Evolutionary conservation across 202 grass and related monocot species (phyloP).

Genomic region (Eragrostis tef): DNA sequence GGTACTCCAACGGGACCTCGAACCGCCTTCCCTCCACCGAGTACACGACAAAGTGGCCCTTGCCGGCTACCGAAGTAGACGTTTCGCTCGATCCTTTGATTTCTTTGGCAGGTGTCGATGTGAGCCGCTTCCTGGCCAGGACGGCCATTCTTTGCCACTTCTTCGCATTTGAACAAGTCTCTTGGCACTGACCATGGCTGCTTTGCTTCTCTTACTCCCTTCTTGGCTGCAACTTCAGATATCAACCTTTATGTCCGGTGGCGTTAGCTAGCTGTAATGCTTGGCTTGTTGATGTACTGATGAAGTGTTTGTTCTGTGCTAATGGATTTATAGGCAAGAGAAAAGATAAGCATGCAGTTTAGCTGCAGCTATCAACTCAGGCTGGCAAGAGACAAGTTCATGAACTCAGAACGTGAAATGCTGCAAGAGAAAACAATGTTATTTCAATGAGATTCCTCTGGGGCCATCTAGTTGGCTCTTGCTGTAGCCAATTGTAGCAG

Average conservation of each 20-base stretch:
- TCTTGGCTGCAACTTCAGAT: background rate
- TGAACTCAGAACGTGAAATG: constrained; percentile 20
- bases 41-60: constrained; percentile 58
- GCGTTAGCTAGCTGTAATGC: background rate
- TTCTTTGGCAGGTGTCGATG: background rate
- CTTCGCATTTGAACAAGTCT: constrained; percentile 58
- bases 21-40: constrained; percentile 50
- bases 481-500: background rate
- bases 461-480: constrained; percentile 3
- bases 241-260: background rate
- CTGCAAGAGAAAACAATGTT: background rate
- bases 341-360: background rate
- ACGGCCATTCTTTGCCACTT: constrained; percentile 62
- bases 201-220: constrained; percentile 1
- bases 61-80: constrained; percentile 33
- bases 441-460: background rate
- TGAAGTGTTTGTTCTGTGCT: background rate
- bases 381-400: constrained; percentile 39
- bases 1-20: constrained; percentile 58
- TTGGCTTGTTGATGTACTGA: background rate
- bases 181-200: constrained; percentile 61
- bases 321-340: constrained; percentile 36
- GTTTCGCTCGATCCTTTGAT: constrained; percentile 3
- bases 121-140: constrained; percentile 50
- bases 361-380: background rate